Base-by-base conservation (phyloP, 306 rosid species). In the Quillaja saponaria region DNA sequence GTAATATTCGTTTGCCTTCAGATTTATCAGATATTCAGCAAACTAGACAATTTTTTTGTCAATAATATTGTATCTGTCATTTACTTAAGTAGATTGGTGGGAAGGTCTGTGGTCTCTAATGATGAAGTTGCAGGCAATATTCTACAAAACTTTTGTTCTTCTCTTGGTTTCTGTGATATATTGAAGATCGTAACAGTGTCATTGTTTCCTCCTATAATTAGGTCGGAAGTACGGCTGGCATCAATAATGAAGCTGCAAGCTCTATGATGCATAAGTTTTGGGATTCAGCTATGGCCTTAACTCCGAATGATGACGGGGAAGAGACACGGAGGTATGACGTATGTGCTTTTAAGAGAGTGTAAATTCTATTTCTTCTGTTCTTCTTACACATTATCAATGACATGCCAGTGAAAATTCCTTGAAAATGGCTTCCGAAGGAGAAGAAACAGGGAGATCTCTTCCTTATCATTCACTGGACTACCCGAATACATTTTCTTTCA, bases 271-370 rank as follows among this genome's bases (percentile, higher is more conserved):
- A 94, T 67, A 89, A 83, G 63, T 87, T 94, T 71, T 94, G 97
- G 99, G 97, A 94, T 75, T 94, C 99, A 13, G 95, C 99, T 72
- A 81, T 94, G 95, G 77, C 95, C 63, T 81, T 84, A 6, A 54
- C 68, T 65, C 61, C 89, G 44, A 71, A 72, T 68, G 87, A 81
- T 1, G 95, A 90, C 1, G 96, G 89, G 0, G 99, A 89, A 3
- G 96, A 94, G 12, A 68, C 81, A 25, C 85, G 67, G 46, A 94
- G 99, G 99, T 87, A 73, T 53, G 38, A 38, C 60, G 34, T n/a
- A 57, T 69, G 67, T 54, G 42, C 66, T 76, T n/a, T 14, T 13
- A 31, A 61, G 54, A 34, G 25, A 28, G 3, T 58, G 5, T 68
- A 25, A 25, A 47, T 71, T 50, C 21, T n/a, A 12, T 33, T 14